Base-by-base conservation (phyloP, 257 asterid species). In the Jacaranda copaia region DNA sequence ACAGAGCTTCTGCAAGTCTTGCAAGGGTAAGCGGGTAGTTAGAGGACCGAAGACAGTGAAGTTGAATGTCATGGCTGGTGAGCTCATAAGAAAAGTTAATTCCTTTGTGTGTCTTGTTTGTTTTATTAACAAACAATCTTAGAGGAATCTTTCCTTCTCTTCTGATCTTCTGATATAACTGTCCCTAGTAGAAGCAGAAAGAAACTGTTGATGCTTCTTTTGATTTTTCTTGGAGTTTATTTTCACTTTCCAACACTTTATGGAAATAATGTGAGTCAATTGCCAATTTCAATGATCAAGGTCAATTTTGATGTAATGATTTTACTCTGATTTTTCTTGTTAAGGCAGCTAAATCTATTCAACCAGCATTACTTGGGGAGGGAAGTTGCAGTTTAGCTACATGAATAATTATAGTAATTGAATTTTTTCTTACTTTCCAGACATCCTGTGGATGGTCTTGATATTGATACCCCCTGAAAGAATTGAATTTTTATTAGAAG, bases 1-100 rank as follows among this genome's bases (percentile, higher is more conserved):
- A 72, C 89, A 94, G 99, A 86, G 82, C 84, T 80, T 88, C 81
- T 94, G 99, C 93, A 91, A 88, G 86, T 82, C 97, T 64, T 94
- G 99, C 91, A 86, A 82, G 82, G 99, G 99, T 56, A 86, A 83
- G 66, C 88, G 96, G 43, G 92, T 92, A 40, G 70, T 86, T 75
- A 87, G 80, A 85, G 99, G 99, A 74, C 63, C 86, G 14, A 92
- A 94, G 85, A 81, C 94, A 14, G 93, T 89, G 86, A 91, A 86
- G 78, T 79, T 94, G 79, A 90, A 87, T 78, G 82, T 92, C 78
- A 72, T 85, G 87, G 88, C 99, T 83, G 99, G 99, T 94, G 83
- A 72, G 72, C 57, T 63, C 74, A 61, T 36, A 16, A 53, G 15
- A 35, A 69, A 66, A 56, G 64, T 20, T 61, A 45, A 59, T 65